phyloP scores from a whole-genome alignment of 352 stramenopile genomes.

The Phytophthora europaea region DNA sequence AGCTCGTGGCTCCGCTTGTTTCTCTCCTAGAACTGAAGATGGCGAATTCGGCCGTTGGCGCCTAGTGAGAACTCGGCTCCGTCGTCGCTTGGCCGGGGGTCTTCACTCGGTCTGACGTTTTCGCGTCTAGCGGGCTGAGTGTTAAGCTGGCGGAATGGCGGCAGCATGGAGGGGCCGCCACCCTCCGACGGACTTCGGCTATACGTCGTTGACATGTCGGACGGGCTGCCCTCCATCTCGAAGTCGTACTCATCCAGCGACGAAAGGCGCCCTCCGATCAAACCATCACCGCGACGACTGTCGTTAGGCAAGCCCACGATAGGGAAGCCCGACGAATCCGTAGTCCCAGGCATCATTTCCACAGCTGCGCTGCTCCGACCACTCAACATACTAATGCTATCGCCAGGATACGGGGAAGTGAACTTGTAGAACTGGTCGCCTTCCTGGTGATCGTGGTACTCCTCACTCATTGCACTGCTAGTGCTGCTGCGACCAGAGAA shows the following conservation, averaged over 20 bases:
- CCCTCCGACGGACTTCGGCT: conserved; percentile 41
- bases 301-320: conserved; percentile 45
- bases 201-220: conserved; percentile 52
- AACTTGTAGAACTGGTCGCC: conserved; percentile 61
- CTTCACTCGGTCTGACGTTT: conserved; percentile 46
- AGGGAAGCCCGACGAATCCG: conserved; percentile 37
- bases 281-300: conserved; percentile 45
- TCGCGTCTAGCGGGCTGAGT: conserved; percentile 62
- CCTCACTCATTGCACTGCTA: conserved; percentile 49
- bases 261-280: conserved; percentile 58
- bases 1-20: conserved; percentile 2
- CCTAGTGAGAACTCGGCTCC: conserved; percentile 43
- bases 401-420: conserved; percentile 48
- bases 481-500: conserved; percentile 58
- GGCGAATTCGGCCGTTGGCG: conserved; percentile 35
- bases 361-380: conserved; percentile 40
- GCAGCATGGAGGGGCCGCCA: conserved; percentile 43
- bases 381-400: conserved; percentile 41
- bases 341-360: conserved; percentile 35
- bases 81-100: conserved; percentile 44
- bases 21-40: conserved; percentile 34
- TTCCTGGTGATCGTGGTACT: conserved; percentile 45
- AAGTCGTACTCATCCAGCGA: conserved; percentile 77
- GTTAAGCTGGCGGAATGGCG: conserved; percentile 54
- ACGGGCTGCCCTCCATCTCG: conserved; percentile 39